Evolutionary conservation across 306 rosid species (phyloP).

Genomic region (Oemleria cerasiformis): DNA sequence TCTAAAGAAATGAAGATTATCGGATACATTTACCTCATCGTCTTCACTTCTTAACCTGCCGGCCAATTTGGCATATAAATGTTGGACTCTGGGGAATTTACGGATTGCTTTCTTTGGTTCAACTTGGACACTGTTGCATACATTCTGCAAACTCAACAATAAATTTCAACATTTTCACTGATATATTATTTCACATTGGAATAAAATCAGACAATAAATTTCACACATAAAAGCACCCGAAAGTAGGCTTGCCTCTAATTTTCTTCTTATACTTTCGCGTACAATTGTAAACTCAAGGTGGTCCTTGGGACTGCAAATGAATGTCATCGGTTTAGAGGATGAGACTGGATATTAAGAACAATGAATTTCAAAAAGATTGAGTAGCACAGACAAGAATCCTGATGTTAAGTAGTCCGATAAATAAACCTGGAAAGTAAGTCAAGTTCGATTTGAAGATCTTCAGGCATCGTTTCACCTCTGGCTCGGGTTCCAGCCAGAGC

Average conservation of each 20-base stretch:
- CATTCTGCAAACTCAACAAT: constrained; percentile 45
- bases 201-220: neutral
- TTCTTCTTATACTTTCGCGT: constrained; percentile 70
- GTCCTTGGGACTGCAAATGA: constrained; percentile 66
- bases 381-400: too few relatives aligned
- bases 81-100: constrained; percentile 87
- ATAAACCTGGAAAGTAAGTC: constrained; percentile 86
- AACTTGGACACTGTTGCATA: constrained; percentile 57
- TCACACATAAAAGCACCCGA: neutral
- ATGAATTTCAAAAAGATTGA: too few relatives aligned
- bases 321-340: neutral
- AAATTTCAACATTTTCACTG: neutral
- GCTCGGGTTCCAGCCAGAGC: constrained; percentile 99
- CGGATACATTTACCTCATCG: constrained; percentile 66
- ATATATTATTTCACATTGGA: neutral
- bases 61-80: constrained; percentile 67
- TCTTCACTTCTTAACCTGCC: constrained; percentile 71
- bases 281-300: constrained; percentile 91
- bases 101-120: constrained; percentile 68
- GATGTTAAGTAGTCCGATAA: too few relatives aligned
- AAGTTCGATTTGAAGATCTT: constrained; percentile 74
- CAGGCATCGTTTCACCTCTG: constrained; percentile 60
- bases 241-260: constrained; percentile 67
- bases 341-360: neutral
- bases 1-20: neutral